Evolutionary conservation across 306 rosid species (phyloP).

Genomic region (Styphnolobium japonicum): DNA sequence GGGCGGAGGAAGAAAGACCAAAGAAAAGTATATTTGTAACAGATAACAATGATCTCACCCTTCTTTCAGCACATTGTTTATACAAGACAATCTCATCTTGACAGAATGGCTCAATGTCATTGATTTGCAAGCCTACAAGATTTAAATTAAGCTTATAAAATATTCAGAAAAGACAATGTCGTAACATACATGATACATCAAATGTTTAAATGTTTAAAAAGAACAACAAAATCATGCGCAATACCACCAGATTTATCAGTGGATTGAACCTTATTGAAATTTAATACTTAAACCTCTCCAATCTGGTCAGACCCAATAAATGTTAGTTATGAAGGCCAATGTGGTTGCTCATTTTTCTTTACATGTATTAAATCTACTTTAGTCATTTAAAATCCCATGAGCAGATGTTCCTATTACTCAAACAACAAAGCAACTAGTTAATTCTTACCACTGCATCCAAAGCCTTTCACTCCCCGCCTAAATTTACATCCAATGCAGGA

Average conservation of each 20-base stretch:
- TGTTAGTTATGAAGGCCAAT: not conserved
- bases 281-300: not conserved
- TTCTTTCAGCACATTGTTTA: conserved; percentile 74
- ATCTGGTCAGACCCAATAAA: not conserved
- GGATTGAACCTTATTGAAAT: not conserved
- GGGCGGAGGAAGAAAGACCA: not conserved
- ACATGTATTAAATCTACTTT: not conserved
- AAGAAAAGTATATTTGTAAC: not conserved
- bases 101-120: conserved; percentile 94
- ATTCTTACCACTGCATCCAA: not conserved
- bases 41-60: conserved; percentile 52
- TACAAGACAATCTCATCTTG: conserved; percentile 88
- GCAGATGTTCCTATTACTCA: not conserved
- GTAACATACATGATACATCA: conserved; percentile 8
- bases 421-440: not conserved
- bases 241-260: conserved; percentile 1
- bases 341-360: not conserved
- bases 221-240: not conserved
- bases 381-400: not conserved
- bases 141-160: conserved; percentile 19
- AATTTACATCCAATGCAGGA: not conserved
- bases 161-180: not conserved
- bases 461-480: not conserved
- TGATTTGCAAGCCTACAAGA: conserved; percentile 82
- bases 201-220: not conserved